A percentile compares a stretch with the other conserved stretches of the same genome.
phyloP scores from a whole-genome alignment of 2,329 filamentous ascomycete species.

The Epichloe sylvatica region DNA sequence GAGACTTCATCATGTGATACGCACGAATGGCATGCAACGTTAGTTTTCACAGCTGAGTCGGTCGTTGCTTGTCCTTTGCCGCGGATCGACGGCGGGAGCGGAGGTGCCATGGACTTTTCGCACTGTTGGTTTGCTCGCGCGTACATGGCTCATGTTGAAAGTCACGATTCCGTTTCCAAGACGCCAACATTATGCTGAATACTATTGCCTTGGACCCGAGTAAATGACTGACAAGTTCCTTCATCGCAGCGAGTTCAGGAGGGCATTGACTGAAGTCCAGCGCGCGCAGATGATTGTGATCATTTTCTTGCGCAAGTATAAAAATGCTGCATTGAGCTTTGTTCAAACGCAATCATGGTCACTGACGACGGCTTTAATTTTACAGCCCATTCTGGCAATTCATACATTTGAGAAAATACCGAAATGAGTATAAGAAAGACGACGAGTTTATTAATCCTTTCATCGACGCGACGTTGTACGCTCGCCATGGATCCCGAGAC shows the following conservation, averaged over 20 bases:
- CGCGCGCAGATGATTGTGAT: constrained; percentile 39
- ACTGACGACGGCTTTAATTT: too few relatives aligned
- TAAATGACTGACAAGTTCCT: background rate
- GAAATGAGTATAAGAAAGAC: constrained; percentile 49
- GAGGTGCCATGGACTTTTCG: too few relatives aligned
- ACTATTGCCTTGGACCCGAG: background rate
- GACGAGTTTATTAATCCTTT: too few relatives aligned
- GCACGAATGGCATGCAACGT: background rate
- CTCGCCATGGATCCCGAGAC: too few relatives aligned
- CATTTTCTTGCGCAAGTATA: constrained; percentile 9
- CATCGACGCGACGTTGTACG: too few relatives aligned
- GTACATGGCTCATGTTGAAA: background rate
- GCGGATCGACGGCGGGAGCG: too few relatives aligned
- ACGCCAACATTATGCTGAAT: background rate
- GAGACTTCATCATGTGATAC: background rate
- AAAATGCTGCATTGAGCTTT: background rate
- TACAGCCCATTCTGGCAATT: constrained; percentile 45
- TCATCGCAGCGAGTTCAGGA: constrained; percentile 51
- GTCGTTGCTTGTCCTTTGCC: background rate
- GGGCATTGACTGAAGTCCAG: constrained; percentile 70
- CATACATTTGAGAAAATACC: constrained; percentile 52
- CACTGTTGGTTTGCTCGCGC: too few relatives aligned
- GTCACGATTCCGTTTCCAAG: background rate
- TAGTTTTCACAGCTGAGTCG: background rate
- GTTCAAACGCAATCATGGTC: constrained; percentile 12